Evolutionary conservation across 768 basidiomycete genomes (phyloP).

Genomic region (Lentinula lateritia): DNA sequence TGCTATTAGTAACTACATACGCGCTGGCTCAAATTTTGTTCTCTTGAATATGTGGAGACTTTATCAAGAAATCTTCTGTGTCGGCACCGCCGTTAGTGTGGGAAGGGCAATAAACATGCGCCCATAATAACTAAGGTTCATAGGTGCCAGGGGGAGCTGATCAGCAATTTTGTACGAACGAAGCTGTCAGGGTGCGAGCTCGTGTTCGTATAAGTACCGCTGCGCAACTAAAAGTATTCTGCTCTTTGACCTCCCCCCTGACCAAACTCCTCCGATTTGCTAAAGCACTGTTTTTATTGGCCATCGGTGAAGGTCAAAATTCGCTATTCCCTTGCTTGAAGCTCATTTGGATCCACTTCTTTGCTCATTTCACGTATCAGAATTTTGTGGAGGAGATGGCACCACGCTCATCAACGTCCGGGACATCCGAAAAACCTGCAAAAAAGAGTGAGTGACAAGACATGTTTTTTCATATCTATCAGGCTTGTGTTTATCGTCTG

Average conservation of each 20-base stretch:
- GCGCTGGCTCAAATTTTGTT: too few relatives aligned
- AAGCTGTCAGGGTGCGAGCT: conserved; percentile 43
- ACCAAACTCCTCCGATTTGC: background rate
- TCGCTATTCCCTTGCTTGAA: background rate
- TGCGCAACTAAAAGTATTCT: conserved; percentile 17
- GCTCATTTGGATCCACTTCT: background rate
- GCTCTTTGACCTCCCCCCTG: conserved; percentile 31
- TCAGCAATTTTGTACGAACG: conserved; percentile 26
- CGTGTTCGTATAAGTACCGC: conserved; percentile 55
- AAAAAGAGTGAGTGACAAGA: conserved; percentile 47
- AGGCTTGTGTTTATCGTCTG: conserved; percentile 12
- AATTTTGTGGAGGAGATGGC: conserved; percentile 28
- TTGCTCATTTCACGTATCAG: background rate
- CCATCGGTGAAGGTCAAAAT: background rate
- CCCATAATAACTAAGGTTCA: conserved; percentile 1
- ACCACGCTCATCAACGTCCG: conserved; percentile 34
- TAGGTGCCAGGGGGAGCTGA: conserved; percentile 10
- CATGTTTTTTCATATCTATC: conserved; percentile 8
- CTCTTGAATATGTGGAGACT: too few relatives aligned
- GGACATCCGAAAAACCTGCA: conserved; percentile 38
- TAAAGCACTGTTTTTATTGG: background rate
- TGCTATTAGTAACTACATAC: too few relatives aligned
- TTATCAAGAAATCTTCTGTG: background rate
- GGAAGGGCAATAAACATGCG: conserved; percentile 8
- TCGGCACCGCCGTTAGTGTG: conserved; percentile 2